Conservation (phyloP, 2,329 filamentous ascomycete species). For the Cercospora sp. region DNA sequence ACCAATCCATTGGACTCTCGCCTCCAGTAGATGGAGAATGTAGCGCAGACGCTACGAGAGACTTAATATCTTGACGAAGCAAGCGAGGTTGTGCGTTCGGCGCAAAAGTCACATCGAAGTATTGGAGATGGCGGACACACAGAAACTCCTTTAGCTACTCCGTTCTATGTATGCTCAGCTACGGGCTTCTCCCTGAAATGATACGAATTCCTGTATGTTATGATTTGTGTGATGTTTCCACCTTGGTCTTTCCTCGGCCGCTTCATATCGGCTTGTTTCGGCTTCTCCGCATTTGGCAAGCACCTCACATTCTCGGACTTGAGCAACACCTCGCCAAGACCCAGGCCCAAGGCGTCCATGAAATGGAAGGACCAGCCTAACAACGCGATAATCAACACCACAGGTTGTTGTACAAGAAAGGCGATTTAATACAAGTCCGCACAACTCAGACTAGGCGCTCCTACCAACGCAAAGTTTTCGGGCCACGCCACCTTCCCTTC, state of each 20-base stretch:
- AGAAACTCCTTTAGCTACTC: slow-evolving; percentile 13
- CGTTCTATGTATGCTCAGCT: slow-evolving; percentile 14
- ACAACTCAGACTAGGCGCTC: too few species aligned
- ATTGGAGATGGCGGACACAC: slow-evolving; percentile 9
- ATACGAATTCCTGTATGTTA: slow-evolving; percentile 5
- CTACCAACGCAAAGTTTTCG: not conserved
- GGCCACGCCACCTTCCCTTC: not conserved
- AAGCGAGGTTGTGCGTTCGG: not conserved
- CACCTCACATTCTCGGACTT: not conserved
- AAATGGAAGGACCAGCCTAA: too few species aligned
- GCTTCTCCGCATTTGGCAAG: slow-evolving; percentile 1
- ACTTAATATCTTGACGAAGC: not conserved
- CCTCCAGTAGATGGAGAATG: slow-evolving; percentile 57
- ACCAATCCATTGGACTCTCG: slow-evolving; percentile 88
- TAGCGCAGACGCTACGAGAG: slow-evolving; percentile 10
- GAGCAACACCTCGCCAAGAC: not conserved
- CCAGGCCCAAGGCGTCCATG: too few species aligned
- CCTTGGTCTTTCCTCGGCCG: not conserved
- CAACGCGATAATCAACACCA: too few species aligned
- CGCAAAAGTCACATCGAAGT: not conserved
- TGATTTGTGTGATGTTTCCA: not conserved
- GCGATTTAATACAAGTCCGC: too few species aligned
- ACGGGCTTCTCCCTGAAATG: slow-evolving; percentile 12
- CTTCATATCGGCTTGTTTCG: not conserved
- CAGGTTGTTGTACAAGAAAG: too few species aligned